A percentile compares a stretch with the other conserved stretches of the same genome.
These are phyloP conservation scores for Grigorovia jiainica DNA, from an alignment of 805 yeast genomes.

Conservation along the genomic window DNA sequence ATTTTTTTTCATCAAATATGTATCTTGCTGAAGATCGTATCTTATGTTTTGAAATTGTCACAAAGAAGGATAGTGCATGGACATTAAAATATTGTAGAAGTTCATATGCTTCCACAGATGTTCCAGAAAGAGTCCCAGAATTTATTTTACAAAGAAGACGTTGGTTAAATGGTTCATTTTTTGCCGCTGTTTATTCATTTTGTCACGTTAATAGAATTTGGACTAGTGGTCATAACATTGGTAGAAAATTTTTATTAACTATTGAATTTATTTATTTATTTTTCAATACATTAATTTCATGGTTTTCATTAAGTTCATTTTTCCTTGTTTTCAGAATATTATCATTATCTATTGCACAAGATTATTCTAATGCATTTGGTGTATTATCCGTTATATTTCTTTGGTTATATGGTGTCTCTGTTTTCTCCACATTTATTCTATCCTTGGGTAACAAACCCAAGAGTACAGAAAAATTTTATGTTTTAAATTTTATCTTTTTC, in stretches of 20 bases:
- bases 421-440: conserved; percentile 77
- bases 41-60: conserved; percentile 90
- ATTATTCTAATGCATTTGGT: conserved; percentile 55
- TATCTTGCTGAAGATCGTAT: conserved; percentile 95
- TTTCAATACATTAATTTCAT: conserved; percentile 66
- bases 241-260: conserved; percentile 61
- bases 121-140: conserved; percentile 80
- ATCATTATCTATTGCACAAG: conserved; percentile 59
- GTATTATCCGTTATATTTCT: conserved; percentile 68
- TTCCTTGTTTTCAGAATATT: conserved; percentile 84
- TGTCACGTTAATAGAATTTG: conserved; percentile 70
- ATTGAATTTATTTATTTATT: conserved; percentile 75
- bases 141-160: conserved; percentile 87
- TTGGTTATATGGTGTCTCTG: conserved; percentile 75
- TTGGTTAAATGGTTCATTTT: conserved; percentile 95
- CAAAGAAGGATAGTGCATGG: conserved; percentile 68
- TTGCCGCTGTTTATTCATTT: conserved; percentile 84
- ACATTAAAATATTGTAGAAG: conserved; percentile 74
- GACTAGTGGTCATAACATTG: conserved; percentile 62
- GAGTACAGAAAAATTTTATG: conserved; percentile 75
- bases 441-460: conserved; percentile 92
- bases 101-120: conserved; percentile 92
- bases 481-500: conserved; percentile 66
- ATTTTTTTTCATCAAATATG: conserved; percentile 92
- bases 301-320: conserved; percentile 89